Percentiles rank a stretch among this genome's conserved stretches.
phyloP scores from a whole-genome alignment of 768 basidiomycete species.

The Naganishia kalamii region DNA sequence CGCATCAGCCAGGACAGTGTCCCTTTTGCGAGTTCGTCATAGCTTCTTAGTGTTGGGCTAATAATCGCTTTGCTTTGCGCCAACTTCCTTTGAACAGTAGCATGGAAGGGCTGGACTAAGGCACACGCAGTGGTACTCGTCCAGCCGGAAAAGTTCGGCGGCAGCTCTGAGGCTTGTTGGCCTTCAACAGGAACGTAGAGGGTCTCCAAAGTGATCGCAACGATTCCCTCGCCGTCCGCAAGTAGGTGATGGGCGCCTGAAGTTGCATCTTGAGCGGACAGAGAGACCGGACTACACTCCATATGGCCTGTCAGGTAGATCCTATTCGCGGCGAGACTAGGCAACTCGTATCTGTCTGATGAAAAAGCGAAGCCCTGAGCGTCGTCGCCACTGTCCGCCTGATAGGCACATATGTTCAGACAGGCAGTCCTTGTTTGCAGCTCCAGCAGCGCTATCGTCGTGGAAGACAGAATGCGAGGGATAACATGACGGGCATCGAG shows the following conservation, averaged over 20 bases:
- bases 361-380: not conserved
- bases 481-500: not conserved
- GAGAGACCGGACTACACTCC: not conserved
- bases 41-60: not conserved
- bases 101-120: not conserved
- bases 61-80: too few relatives aligned
- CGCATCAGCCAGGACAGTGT: not conserved
- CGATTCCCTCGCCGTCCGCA: not conserved
- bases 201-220: constrained; percentile 4
- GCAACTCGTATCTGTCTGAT: not conserved
- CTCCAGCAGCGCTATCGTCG: not conserved
- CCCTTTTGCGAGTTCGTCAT: not conserved
- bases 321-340: not conserved
- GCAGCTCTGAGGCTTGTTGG: not conserved
- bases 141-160: not conserved
- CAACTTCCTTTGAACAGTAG: not conserved
- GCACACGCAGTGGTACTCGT: not conserved
- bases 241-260: not conserved
- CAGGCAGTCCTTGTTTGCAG: not conserved
- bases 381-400: not conserved
- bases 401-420: not conserved
- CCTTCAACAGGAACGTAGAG: not conserved
- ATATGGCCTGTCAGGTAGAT: constrained; percentile 8
- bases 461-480: not conserved
- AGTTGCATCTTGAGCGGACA: not conserved